phyloP scores from a whole-genome alignment of 2,329 filamentous ascomycete species.

The Sarocladium strictum region DNA sequence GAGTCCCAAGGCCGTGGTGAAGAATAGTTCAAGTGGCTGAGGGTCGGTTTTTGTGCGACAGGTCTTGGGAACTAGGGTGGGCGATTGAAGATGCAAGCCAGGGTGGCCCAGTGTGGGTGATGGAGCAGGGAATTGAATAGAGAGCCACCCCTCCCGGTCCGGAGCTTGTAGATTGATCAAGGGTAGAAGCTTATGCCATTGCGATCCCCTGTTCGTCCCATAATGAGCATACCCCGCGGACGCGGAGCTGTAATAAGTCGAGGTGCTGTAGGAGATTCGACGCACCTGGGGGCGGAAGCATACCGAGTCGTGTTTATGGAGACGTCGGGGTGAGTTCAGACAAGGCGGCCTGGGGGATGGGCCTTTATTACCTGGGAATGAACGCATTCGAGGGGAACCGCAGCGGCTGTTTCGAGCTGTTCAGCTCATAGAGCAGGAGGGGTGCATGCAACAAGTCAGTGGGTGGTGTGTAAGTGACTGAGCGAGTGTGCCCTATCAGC shows the following conservation, averaged over 20 bases:
- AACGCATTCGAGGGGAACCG: not conserved
- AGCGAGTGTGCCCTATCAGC: not conserved
- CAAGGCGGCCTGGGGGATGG: not conserved
- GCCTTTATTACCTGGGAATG: not conserved
- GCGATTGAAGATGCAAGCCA: constrained; percentile 9
- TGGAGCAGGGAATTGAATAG: constrained; percentile 5
- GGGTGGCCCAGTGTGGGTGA: constrained; percentile 8
- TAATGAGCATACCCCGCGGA: constrained; percentile 9
- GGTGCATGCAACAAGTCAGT: not conserved
- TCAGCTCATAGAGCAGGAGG: constrained; percentile 1
- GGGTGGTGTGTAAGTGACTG: constrained; percentile 7
- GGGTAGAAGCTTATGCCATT: constrained; percentile 10
- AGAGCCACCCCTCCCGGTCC: constrained; percentile 8
- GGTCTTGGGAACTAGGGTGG: constrained; percentile 6
- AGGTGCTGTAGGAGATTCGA: constrained; percentile 4
- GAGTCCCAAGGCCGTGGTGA: not conserved
- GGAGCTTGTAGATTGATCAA: constrained; percentile 10
- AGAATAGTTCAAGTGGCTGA: constrained; percentile 6
- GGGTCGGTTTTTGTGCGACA: constrained; percentile 10
- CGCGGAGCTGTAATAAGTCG: constrained; percentile 4
- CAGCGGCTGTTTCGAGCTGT: not conserved
- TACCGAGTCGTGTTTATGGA: constrained; percentile 4
- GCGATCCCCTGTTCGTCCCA: constrained; percentile 9
- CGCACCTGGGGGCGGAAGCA: not conserved
- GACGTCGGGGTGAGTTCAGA: not conserved